Base-by-base conservation (phyloP, 2,329 filamentous ascomycete species). In the Fusarium sp. region DNA sequence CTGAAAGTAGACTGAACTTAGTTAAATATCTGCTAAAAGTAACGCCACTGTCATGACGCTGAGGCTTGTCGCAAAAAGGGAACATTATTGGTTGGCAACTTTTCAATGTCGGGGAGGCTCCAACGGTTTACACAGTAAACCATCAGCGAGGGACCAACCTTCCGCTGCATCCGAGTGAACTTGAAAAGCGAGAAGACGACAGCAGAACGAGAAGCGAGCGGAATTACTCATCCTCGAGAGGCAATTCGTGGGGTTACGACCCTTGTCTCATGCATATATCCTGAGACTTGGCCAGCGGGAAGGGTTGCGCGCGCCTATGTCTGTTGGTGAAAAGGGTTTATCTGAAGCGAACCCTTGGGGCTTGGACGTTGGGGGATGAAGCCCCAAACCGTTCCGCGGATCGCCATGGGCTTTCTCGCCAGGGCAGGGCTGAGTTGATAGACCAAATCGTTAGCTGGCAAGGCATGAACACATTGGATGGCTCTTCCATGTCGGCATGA, bases 111-210 rank as follows among this genome's bases (percentile, higher is more conserved):
- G 20, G 29, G 41, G 38, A 65, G 38, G 62, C 54, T 55, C 51
- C 47, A 69, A 60, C 62, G 51, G 60, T 58, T 60, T 71, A 49
- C 38, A 43, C 44, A 60, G 45, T 41, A 64, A 65, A 30, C 34
- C 49, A 41, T 46, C 30, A 58, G 54, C 40, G n/a, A 48, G 54
- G 22, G 61, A 53, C 45, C 54, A 43, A 46, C 48, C 52, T 60
- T 63, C 70, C 63, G 70, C 54, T 57, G 27, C 73, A 74, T 74
- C 73, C 71, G 73, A 54, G 38, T 66, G 40, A 65, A 12, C 22
- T 44, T 32, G 55, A 30, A 41, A 62, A 44, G 44, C 38, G 55
- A 32, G 27, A 48, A 48, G 30, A 55, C 48, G 48, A 64, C 49
- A 43, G 24, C 45, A 49, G 34, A 25, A 68, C 27, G 51, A 46